Conservation (phyloP, 2,329 filamentous ascomycete genomes). For the Sclerotinia spermophila region DNA sequence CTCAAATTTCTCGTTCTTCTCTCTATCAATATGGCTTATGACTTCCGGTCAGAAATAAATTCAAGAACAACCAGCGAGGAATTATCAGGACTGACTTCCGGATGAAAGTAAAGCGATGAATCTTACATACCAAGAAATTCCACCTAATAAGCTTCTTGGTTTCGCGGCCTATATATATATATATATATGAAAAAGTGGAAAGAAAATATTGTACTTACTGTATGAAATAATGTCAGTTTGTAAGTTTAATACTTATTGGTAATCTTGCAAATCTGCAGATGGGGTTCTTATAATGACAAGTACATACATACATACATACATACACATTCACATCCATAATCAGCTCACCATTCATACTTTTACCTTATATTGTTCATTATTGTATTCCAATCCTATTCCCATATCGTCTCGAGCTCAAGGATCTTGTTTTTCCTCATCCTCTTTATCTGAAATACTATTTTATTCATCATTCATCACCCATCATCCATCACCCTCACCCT, state of each 20-base stretch:
- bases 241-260: background rate
- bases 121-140: background rate
- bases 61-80: background rate
- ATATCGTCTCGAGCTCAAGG: too few relatives aligned
- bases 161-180: too few relatives aligned
- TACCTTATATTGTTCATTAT: too few relatives aligned
- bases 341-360: too few relatives aligned
- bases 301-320: too few relatives aligned
- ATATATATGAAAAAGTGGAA: background rate
- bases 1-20: background rate
- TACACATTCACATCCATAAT: too few relatives aligned
- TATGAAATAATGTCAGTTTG: background rate
- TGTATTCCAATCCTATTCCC: too few relatives aligned
- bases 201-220: background rate
- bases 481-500: too few relatives aligned
- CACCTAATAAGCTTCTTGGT: background rate
- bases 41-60: background rate
- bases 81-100: accelerated
- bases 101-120: background rate
- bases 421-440: too few relatives aligned
- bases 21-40: background rate
- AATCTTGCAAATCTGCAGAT: background rate
- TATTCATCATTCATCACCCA: too few relatives aligned
- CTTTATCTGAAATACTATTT: too few relatives aligned
- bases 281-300: background rate